phyloP scores from a whole-genome alignment of 768 basidiomycete species.

The Xerocomus potaroensis region DNA sequence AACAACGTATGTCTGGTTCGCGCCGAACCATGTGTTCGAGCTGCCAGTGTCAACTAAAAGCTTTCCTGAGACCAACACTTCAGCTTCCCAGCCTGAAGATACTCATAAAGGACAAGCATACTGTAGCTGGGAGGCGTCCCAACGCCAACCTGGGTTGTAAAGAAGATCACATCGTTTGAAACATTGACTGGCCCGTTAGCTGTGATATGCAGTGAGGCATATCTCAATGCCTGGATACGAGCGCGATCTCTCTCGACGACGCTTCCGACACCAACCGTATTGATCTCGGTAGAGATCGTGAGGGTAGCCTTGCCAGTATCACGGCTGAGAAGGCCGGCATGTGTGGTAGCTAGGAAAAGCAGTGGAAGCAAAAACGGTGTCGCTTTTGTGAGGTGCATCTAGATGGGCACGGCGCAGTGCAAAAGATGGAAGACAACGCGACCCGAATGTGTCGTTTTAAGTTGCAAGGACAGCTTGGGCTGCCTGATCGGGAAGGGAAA shows the following conservation, averaged over 20 bases:
- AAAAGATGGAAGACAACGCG: background rate
- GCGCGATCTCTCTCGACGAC: constrained; percentile 22
- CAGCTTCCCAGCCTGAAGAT: background rate
- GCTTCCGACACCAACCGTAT: constrained; percentile 4
- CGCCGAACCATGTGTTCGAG: constrained; percentile 31
- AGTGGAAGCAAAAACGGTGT: constrained; percentile 1
- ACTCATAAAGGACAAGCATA: constrained; percentile 5
- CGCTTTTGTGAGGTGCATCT: background rate
- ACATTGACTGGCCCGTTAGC: constrained; percentile 1
- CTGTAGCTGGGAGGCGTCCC: constrained; percentile 24
- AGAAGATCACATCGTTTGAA: constrained; percentile 23
- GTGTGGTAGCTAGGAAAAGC: constrained; percentile 1
- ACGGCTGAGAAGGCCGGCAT: constrained; percentile 10
- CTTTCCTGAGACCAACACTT: constrained; percentile 16
- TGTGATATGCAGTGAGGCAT: background rate
- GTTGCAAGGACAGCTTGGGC: background rate
- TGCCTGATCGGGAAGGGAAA: background rate
- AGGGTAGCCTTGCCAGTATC: constrained; percentile 13
- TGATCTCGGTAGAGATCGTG: constrained; percentile 12
- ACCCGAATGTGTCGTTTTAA: background rate
- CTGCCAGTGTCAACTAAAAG: constrained; percentile 32
- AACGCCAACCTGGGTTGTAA: constrained; percentile 26
- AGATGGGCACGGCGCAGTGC: background rate
- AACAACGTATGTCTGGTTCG: constrained; percentile 11
- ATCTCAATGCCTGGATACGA: constrained; percentile 12